Evolutionary conservation across 768 basidiomycete genomes (phyloP), one percentile per base, ranked within the genome.

Genomic region (Boletus rex-veris): DNA sequence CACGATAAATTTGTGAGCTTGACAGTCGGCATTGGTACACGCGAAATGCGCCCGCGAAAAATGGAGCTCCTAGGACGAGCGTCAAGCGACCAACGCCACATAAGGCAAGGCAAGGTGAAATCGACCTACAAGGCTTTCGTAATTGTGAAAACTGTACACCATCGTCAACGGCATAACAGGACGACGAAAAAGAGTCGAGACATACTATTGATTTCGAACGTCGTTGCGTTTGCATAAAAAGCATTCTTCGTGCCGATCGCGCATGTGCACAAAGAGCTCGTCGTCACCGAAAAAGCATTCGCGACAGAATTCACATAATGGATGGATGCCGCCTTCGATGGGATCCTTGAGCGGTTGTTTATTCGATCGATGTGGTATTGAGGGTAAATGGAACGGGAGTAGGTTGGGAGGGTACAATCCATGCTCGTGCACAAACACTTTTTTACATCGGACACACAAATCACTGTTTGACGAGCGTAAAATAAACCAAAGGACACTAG

Each of bases 401-500:
- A 85, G 56, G 68, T 79, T 73, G 7, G 80, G 77, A 2, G 84
- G 76, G 66, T 96, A 99, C 26, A 97, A 68, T 2, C 85, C 81
- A 64, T 98, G 96, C 69, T 99, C 96, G 71, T 99, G 95, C 2
- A 91, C 78, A 68, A 99, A 99, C 37, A 98, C 88, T 62, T 97
- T 97, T 74, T 98, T 95, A 69, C 79, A 80, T 47, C 85, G 79
- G 52, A 93, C 84, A 67, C 97, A 99, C 2, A 99, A 68, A 60
- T 92, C 91, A 62, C 92, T 94, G 1, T 18, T 30, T 8, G 4
- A 15, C 6, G 3, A 31, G 26, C 9, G 15, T 36, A 40, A 36
- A 36, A 35, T 31, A 15, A 35, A 35, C 33, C n/a, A 18, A 18
- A 16, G 7, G 43, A 8, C 14, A 30, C 26, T 42, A 7, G 19